These are phyloP conservation scores for Neurospora terricola DNA, from an alignment of 495 filamentous ascomycete genomes.

Conservation along the genomic window DNA sequence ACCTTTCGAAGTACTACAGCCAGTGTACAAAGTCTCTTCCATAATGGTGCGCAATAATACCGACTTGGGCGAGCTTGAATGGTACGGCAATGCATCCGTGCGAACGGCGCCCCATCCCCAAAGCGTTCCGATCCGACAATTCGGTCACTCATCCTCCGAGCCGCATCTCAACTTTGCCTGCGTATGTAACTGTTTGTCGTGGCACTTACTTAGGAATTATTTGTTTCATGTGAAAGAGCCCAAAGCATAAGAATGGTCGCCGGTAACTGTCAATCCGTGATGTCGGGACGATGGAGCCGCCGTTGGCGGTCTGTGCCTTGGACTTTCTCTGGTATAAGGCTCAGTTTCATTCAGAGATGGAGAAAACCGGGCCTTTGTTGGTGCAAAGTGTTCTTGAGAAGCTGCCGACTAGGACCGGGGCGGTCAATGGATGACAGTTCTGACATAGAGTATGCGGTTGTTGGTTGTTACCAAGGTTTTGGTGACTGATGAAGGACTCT, in stretches of 20 bases:
- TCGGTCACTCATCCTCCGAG: neutral
- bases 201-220: neutral
- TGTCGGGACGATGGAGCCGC: neutral
- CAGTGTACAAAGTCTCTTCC: neutral
- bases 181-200: neutral
- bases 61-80: neutral
- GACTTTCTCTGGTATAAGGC: neutral
- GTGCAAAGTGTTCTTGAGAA: neutral
- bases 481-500: neutral
- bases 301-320: neutral
- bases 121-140: neutral
- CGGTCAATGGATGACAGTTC: neutral
- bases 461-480: neutral
- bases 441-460: neutral
- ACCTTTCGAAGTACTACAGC: neutral
- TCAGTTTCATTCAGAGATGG: neutral
- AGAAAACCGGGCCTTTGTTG: neutral
- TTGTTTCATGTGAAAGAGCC: neutral
- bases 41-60: neutral
- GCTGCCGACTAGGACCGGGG: neutral
- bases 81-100: neutral
- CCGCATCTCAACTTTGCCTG: neutral
- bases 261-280: neutral
- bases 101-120: neutral
- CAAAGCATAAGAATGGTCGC: neutral